Evolutionary conservation across 2,329 filamentous ascomycete species (phyloP).

Genomic region (Pestalotiopsis sp.): DNA sequence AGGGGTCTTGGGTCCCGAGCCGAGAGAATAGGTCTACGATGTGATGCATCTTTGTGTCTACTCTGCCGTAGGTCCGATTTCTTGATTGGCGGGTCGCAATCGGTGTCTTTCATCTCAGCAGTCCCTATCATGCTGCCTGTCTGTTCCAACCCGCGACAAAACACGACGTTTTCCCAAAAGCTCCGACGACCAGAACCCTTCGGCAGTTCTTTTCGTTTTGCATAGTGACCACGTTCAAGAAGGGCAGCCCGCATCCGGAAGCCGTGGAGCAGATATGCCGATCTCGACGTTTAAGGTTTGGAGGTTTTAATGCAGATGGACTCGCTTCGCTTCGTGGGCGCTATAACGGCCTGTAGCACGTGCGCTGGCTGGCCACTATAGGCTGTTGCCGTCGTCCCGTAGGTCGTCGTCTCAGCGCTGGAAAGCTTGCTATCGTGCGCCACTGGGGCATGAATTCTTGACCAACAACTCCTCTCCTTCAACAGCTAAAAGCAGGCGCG

Average conservation of each 20-base stretch:
- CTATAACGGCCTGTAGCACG: neutral
- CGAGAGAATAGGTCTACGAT: neutral
- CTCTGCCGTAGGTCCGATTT: neutral
- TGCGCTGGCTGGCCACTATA: neutral
- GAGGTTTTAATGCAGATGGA: conserved; percentile 1
- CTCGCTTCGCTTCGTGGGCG: neutral
- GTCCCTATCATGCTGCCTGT: neutral
- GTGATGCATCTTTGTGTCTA: neutral
- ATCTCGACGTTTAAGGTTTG: conserved; percentile 6
- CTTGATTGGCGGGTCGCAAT: neutral
- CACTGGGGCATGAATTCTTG: neutral
- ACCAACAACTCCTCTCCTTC: neutral
- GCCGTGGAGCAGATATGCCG: neutral
- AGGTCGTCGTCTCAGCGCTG: neutral
- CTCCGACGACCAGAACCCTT: neutral
- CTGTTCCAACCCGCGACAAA: neutral
- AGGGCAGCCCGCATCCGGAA: neutral
- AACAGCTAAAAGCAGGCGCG: neutral
- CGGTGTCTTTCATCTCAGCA: neutral
- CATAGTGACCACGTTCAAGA: neutral
- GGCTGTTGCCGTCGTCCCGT: neutral
- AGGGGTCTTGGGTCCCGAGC: neutral
- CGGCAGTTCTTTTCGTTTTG: neutral
- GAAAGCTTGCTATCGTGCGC: neutral
- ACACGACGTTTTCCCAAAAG: neutral